Base-by-base conservation (phyloP, 805 yeast species). In the Kazachstania taianensis region DNA sequence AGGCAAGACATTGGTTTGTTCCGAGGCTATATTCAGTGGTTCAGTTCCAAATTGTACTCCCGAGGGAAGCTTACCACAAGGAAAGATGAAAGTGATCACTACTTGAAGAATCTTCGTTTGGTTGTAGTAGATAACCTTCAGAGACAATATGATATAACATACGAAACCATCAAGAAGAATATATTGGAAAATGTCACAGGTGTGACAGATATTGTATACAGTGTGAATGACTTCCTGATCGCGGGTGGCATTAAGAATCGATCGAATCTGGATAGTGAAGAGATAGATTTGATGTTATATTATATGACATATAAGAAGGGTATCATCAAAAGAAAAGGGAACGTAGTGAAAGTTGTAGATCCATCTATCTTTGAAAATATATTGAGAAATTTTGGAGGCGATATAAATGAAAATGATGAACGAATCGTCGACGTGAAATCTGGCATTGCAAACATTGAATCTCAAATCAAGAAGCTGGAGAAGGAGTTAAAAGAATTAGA, bases 341-440 rank as follows among this genome's bases (percentile, higher is more conserved):
- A 41, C 28, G 32, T 45, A 1, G 30, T 56, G 6, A 56, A 56
- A 32, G 28, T 56, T 7, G 30, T 48, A 10, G 43, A 43, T 13
- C 34, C 45, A 7, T 20, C 35, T 7, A 36, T 28, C 6, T 20
- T 49, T 5, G 37, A 44, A 6, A 48, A 48, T 30, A 20, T 55
- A 28, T 43, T 53, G 5, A 14, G 39, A 16, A 31, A 32, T 9
- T 39, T 33, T 18, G 19, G 36, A 1, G 41, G 36, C 5, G 49
- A 40, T 3, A 44, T 64, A 4, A 59, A 62, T 3, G 62, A 56
- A 13, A 51, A 57, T 28, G 68, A 64, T 41, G 38, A 40, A 16
- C 50, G 55, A 2, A 56, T 63, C 3, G 50, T 55, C 1, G 53
- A 58, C 16, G 41, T 64, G n/a, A 62, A 63, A 37, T 28, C 43